Conservation (phyloP, 1,139 yeast species). For the Casaregolazyma suthepensis region DNA sequence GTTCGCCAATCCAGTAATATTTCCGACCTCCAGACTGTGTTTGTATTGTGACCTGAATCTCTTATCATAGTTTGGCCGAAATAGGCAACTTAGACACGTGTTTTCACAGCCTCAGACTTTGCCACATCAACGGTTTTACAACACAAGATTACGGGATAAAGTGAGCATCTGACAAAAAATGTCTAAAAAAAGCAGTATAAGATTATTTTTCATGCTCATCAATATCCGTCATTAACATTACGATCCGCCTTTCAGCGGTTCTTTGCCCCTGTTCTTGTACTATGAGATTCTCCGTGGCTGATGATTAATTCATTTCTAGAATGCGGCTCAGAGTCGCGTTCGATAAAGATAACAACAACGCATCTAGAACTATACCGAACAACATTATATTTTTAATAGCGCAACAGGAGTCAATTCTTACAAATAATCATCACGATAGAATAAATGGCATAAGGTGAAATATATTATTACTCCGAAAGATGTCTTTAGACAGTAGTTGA, state of each 20-base stretch:
- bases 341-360: background rate
- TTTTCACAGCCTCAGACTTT: background rate
- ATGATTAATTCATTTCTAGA: background rate
- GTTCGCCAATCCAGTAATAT: background rate
- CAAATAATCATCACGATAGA: background rate
- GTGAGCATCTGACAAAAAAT: too few species aligned
- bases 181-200: too few species aligned
- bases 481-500: too few species aligned
- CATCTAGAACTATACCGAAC: background rate
- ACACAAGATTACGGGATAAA: background rate
- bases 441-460: background rate
- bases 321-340: background rate
- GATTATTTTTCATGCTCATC: too few species aligned
- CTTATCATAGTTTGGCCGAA: background rate
- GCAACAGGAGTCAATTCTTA: background rate
- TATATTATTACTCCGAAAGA: too few species aligned
- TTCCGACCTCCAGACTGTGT: background rate
- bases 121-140: background rate
- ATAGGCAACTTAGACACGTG: background rate
- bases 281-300: background rate
- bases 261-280: too few species aligned
- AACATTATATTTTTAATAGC: background rate
- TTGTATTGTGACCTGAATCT: background rate
- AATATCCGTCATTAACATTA: too few species aligned
- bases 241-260: too few species aligned